Evolutionary conservation across 768 basidiomycete genomes (phyloP), one percentile per base, ranked within the genome.

Genomic region (Tricholoma sp.): DNA sequence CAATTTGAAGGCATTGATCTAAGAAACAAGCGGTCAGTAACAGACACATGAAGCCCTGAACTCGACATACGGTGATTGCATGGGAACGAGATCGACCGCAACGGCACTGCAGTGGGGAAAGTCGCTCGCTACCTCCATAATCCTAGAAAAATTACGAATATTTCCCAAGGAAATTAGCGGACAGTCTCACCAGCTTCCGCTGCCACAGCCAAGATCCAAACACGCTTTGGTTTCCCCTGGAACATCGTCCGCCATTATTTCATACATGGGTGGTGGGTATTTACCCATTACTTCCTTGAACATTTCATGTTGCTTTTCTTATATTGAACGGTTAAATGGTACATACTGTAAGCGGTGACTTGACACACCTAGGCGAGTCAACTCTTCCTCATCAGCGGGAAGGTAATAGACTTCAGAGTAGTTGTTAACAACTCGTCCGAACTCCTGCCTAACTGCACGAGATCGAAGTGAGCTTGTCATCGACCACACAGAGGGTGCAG

Each of bases 171-270:
- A 47, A 10, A 10, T 17, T 51, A 41, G 17, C 53, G 49, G 45
- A 44, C 45, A 53, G 31, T 64, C 76, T 57, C 60, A 89, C 90
- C 90, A 92, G 59, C 77, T 81, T 48, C 89, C 90, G 60, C 84
- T 87, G 13, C 90, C 90, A 64, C 89, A 90, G 6, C 90, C 90
- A 20, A 92, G 76, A 69, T 92, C 90, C 13, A 92, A 74, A 50
- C 80, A 75, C 5, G 82, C 73, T 68, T 89, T 91, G 24, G 69
- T 74, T 61, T 84, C 80, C 15, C 81, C 82, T 6, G 79, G 75
- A 13, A 71, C 72, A 61, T 85, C 80, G 36, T 86, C 80, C 20
- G 73, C 78, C 76, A 92, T 78, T 52, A 89, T 70, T 47, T 83
- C 74, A 15, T 69, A 63, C 61, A 91, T 68, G 4, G 78, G 76